phyloP scores from a whole-genome alignment of 306 rosid species.

The Oemleria cerasiformis region DNA sequence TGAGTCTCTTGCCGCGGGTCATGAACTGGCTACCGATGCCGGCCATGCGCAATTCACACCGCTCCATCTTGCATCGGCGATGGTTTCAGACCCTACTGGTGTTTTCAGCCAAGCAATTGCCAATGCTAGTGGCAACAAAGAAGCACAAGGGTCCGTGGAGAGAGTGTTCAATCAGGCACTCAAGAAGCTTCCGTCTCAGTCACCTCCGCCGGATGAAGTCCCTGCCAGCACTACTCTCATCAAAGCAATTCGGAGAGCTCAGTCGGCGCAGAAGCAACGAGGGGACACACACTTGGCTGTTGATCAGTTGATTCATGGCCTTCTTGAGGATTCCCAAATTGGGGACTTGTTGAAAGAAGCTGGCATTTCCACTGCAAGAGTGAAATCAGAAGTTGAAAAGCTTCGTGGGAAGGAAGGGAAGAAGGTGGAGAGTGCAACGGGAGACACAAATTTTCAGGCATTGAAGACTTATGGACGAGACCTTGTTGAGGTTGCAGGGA shows the following conservation, averaged over 20 bases:
- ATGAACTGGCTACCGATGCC: slow-evolving; percentile 53
- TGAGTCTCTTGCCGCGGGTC: slow-evolving; percentile 61
- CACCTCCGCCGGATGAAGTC: slow-evolving; percentile 76
- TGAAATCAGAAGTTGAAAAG: slow-evolving; percentile 69
- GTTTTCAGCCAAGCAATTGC: slow-evolving; percentile 67
- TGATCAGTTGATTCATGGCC: slow-evolving; percentile 77
- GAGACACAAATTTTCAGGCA: slow-evolving; percentile 72
- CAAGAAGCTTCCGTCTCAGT: slow-evolving; percentile 75
- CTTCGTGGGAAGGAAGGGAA: slow-evolving; percentile 84
- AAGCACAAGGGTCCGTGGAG: slow-evolving; percentile 51
- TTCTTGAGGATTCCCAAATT: slow-evolving; percentile 84
- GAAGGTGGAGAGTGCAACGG: slow-evolving; percentile 85
- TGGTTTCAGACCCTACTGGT: slow-evolving; percentile 56
- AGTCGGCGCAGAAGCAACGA: slow-evolving; percentile 62
- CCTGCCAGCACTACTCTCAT: slow-evolving; percentile 69
- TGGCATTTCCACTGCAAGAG: slow-evolving; percentile 53
- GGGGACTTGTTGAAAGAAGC: slow-evolving; percentile 80
- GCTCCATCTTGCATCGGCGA: slow-evolving; percentile 53
- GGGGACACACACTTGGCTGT: slow-evolving; percentile 90
- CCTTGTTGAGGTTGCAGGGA: slow-evolving; percentile 82
- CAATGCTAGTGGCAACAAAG: slow-evolving; percentile 45
- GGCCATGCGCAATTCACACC: slow-evolving; percentile 87
- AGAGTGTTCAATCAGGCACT: slow-evolving; percentile 70
- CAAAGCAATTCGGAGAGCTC: slow-evolving; percentile 70
- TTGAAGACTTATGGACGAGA: slow-evolving; percentile 82